Percentiles rank a stretch among this genome's conserved stretches.
Evolutionary conservation across 305 asterid genomes (phyloP).

Genomic region (Stenogyne calaminthoides): DNA sequence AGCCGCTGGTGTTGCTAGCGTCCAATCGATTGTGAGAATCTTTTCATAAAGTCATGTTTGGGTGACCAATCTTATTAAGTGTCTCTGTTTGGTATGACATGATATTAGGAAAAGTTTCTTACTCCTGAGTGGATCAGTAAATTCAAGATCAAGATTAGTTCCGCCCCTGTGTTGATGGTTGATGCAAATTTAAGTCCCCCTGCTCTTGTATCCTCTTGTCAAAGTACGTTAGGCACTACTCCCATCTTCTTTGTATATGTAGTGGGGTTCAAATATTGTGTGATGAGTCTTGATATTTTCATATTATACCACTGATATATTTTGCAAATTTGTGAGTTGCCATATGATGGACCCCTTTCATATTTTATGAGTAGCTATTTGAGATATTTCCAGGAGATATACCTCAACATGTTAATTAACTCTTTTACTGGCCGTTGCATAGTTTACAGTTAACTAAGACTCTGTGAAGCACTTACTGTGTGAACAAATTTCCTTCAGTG

Average conservation of each 20-base stretch:
- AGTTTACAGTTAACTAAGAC: constrained; percentile 1
- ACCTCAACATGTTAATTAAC: neutral
- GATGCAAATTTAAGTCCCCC: constrained; percentile 85
- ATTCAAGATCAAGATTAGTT: constrained; percentile 54
- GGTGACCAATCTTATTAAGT: constrained; percentile 19
- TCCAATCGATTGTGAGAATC: constrained; percentile 70
- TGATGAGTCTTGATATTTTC: neutral
- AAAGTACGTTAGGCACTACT: constrained; percentile 41
- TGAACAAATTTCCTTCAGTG: constrained; percentile 49
- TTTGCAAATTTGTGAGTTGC: neutral
- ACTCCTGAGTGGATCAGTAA: constrained; percentile 78
- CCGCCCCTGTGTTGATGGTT: constrained; percentile 74
- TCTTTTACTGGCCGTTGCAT: constrained; percentile 7
- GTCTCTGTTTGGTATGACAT: constrained; percentile 20
- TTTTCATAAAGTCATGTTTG: constrained; percentile 6
- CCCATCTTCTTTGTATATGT: neutral
- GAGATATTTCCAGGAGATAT: neutral
- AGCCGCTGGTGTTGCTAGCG: constrained; percentile 89
- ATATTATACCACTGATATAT: neutral
- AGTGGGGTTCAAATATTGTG: neutral
- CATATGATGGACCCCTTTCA: neutral
- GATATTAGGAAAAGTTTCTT: constrained; percentile 76
- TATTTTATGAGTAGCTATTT: neutral
- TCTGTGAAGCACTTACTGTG: constrained; percentile 22
- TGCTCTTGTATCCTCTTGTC: constrained; percentile 71